These are phyloP conservation scores for Suillus brevipes DNA, from an alignment of 768 basidiomycete species.

Conservation along the genomic window DNA sequence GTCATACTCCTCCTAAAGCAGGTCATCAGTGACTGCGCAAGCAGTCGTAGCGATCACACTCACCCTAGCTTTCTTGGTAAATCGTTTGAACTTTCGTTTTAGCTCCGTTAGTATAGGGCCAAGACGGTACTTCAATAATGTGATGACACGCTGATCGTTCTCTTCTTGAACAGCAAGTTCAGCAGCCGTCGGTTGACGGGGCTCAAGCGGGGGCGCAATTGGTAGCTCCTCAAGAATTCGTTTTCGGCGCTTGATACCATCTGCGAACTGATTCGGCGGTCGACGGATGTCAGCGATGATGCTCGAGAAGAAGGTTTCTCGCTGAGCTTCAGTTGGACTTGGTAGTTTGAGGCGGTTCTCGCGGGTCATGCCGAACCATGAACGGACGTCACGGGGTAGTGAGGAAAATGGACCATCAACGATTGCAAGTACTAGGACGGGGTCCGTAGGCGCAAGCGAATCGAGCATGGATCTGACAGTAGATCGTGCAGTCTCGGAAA, in stretches of 20 bases:
- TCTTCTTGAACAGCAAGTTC: slow-evolving; percentile 84
- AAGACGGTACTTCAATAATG: slow-evolving; percentile 87
- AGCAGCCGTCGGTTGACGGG: slow-evolving; percentile 74
- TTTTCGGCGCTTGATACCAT: slow-evolving; percentile 80
- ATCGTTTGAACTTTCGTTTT: slow-evolving; percentile 90
- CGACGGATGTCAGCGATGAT: slow-evolving; percentile 68
- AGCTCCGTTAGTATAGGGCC: slow-evolving; percentile 86
- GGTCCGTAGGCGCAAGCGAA: slow-evolving; percentile 87
- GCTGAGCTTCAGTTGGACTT: slow-evolving; percentile 52
- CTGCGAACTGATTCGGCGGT: slow-evolving; percentile 86
- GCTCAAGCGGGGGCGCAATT: slow-evolving; percentile 87
- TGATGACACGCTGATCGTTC: slow-evolving; percentile 74
- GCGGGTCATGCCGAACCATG: slow-evolving; percentile 84
- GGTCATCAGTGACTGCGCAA: slow-evolving; percentile 13
- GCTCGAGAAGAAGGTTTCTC: slow-evolving; percentile 73
- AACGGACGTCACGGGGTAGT: slow-evolving; percentile 78
- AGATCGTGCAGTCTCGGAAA: slow-evolving; percentile 80
- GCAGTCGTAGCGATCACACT: slow-evolving; percentile 27
- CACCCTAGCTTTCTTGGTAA: slow-evolving; percentile 78
- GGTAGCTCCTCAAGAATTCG: slow-evolving; percentile 85
- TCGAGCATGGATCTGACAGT: slow-evolving; percentile 92
- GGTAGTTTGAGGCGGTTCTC: slow-evolving; percentile 73
- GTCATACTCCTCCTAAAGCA: slow-evolving; percentile 70
- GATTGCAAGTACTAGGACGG: slow-evolving; percentile 87
- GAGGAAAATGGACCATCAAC: slow-evolving; percentile 73